Evolutionary conservation across 108 stramenopile species (phyloP), one percentile per base, ranked within the genome.

Genomic region (Bacterosira constricta): DNA sequence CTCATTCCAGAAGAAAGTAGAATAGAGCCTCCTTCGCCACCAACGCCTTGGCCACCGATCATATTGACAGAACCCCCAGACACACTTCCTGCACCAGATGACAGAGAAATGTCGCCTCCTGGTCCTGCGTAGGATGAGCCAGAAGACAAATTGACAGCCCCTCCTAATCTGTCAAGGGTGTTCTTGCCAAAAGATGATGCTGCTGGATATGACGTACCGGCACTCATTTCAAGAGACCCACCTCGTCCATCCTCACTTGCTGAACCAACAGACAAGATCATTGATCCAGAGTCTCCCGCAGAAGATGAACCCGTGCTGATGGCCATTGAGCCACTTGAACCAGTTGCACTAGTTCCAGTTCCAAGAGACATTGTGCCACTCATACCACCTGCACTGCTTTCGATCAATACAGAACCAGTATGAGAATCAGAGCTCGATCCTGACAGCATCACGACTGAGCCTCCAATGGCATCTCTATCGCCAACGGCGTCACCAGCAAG

Each of bases 351-450:
- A 34, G 55, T 31, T 3, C 55, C 67, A 37, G 37, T 57, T 13
- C 30, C 27, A 58, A 69, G 30, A 52, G 67, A 55, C 18, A 69
- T 27, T 35, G 23, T 26, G n/a, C 56, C 67, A 29, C 61, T 47
- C 15, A 35, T 13, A 9, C 46, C 31, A 18, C 30, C 55, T 20
- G 25, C 13, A 0, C 27, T 52, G 27, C 25, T 20, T 2, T 63
- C 70, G 5, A 47, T 63, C 3, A 18, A 13, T 6, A 51, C 18
- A 17, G 27, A 31, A 6, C 31, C 38, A 11, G 38, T 32, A 29
- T 49, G 45, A 35, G 36, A 49, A 11, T 12, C n/a, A 8, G 15
- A 25, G 13, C 70, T 49, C 7, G 62, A 35, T 17, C 70, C 70
- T 23, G 60, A n/a, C 11, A 21, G 30, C 26, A 71, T 63, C 21